Base-by-base conservation (phyloP, 2,329 filamentous ascomycete species). In the Metarhizium anisopliae region DNA sequence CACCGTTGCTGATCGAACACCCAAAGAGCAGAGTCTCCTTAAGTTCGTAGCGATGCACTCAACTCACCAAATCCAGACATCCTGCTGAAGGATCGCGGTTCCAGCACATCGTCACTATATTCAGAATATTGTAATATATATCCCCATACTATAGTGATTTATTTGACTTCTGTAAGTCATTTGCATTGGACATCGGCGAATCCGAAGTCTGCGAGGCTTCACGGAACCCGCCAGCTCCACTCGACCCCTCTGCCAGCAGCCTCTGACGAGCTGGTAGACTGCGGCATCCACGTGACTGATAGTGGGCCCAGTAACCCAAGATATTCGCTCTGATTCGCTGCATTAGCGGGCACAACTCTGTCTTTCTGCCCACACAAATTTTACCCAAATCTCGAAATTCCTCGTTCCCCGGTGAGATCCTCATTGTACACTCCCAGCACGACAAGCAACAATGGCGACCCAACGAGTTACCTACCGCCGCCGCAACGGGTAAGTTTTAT, bases 401-500 rank as follows among this genome's bases (percentile, higher is more conserved):
- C 59, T 70, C 64, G 61, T 63, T 63, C 58, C 60, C 62, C 64
- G 66, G 66, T 66, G 68, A 68, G 64, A 69, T 68, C 62, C 63
- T 68, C 68, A 68, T 67, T 62, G 65, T 64, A 68, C 54, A 65
- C 63, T 65, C 64, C 64, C 65, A 68, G 63, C 68, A 70, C 66
- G 68, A 72, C 67, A 72, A 72, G 75, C 71, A 76, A 81, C 72
- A 76, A 84, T 84, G 81, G 73, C 76, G 66, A 72, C 77, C 73
- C 76, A 80, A 70, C 73, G 81, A 74, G 79, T 83, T 67, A 82
- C 79, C 70, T 84, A 88, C 82, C 85, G 87, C 78, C 85, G 87
- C 74, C 85, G 86, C 74, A 90, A 90, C 80, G 83, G 83, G 87
- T 90, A 84, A 79, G 86, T 85, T 50, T 52, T 58, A 30, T 35